phyloP scores from a whole-genome alignment of 345 rosid species.

The Isatis tinctoria region DNA sequence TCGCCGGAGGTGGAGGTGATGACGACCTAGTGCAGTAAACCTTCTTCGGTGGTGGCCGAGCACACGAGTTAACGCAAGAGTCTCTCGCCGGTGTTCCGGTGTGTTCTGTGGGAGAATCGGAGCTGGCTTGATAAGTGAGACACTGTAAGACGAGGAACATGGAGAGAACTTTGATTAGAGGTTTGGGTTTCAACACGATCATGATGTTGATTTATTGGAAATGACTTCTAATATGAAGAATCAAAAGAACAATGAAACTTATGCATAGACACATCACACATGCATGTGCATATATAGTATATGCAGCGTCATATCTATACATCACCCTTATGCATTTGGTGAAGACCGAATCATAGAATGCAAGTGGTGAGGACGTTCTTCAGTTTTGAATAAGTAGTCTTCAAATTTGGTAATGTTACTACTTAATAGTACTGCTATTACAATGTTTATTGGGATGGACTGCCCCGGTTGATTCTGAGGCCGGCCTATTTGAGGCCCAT shows the following conservation, averaged over 20 bases:
- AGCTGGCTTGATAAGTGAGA: slow-evolving; percentile 14
- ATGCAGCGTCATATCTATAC: slow-evolving; percentile 6
- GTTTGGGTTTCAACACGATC: slow-evolving; percentile 3
- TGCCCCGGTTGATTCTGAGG: background rate
- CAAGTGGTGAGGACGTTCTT: slow-evolving; percentile 9
- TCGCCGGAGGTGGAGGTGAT: slow-evolving; percentile 46
- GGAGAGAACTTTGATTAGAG: background rate
- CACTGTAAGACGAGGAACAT: slow-evolving; percentile 1
- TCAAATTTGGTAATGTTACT: background rate
- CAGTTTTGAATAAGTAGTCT: slow-evolving; percentile 24
- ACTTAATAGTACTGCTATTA: background rate
- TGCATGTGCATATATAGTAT: background rate
- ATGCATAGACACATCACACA: background rate
- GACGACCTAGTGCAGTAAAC: slow-evolving; percentile 26
- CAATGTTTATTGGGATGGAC: background rate
- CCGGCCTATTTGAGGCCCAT: background rate
- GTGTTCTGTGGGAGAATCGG: slow-evolving; percentile 10
- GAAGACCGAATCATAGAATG: slow-evolving; percentile 19
- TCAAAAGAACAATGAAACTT: background rate
- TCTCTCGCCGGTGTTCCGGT: slow-evolving; percentile 33
- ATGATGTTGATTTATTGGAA: background rate
- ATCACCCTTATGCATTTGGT: slow-evolving; percentile 22
- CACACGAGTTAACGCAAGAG: slow-evolving; percentile 29
- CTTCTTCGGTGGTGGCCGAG: slow-evolving; percentile 29
- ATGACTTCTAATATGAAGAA: background rate